Conservation (phyloP, 2,329 filamentous ascomycete genomes). For the Nothophaeocryptopus gaeumannii region DNA sequence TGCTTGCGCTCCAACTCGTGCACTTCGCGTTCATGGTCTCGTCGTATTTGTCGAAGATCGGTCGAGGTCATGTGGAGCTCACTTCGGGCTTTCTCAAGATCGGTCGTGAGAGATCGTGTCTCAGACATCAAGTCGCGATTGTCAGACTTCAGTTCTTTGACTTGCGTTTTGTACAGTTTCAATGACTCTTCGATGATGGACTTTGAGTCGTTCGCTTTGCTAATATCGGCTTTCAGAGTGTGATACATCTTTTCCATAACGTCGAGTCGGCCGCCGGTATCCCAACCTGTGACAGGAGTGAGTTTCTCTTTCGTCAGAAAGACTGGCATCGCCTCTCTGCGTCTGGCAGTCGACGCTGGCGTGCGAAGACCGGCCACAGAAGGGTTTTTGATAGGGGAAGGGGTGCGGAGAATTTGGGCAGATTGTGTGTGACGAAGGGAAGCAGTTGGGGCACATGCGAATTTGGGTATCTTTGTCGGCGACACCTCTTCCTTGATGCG, state of each 20-base stretch:
- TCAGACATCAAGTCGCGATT: constrained; percentile 46
- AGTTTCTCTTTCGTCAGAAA: constrained; percentile 61
- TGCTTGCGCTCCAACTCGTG: constrained; percentile 30
- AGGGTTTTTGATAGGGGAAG: constrained; percentile 32
- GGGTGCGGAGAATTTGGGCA: constrained; percentile 28
- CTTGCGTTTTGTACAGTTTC: constrained; percentile 67
- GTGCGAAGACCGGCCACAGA: constrained; percentile 29
- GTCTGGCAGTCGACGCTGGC: constrained; percentile 30
- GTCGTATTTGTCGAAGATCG: constrained; percentile 32
- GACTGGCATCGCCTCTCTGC: constrained; percentile 56
- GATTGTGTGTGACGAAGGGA: constrained; percentile 32
- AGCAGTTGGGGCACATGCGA: constrained; percentile 27
- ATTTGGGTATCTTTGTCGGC: constrained; percentile 37
- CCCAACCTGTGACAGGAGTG: constrained; percentile 62
- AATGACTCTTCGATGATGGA: constrained; percentile 71
- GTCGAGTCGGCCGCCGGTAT: constrained; percentile 73
- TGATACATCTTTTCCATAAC: constrained; percentile 73
- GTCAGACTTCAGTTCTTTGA: constrained; percentile 28
- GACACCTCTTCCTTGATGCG: constrained; percentile 32
- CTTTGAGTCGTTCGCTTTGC: constrained; percentile 64
- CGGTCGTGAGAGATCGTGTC: constrained; percentile 60
- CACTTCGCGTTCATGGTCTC: constrained; percentile 35
- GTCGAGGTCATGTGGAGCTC: constrained; percentile 34
- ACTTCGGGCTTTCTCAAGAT: constrained; percentile 52
- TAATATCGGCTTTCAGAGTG: constrained; percentile 69